Evolutionary conservation across 768 basidiomycete genomes (phyloP), one percentile per base, ranked within the genome.

Genomic region (Mycena albidolilacea): DNA sequence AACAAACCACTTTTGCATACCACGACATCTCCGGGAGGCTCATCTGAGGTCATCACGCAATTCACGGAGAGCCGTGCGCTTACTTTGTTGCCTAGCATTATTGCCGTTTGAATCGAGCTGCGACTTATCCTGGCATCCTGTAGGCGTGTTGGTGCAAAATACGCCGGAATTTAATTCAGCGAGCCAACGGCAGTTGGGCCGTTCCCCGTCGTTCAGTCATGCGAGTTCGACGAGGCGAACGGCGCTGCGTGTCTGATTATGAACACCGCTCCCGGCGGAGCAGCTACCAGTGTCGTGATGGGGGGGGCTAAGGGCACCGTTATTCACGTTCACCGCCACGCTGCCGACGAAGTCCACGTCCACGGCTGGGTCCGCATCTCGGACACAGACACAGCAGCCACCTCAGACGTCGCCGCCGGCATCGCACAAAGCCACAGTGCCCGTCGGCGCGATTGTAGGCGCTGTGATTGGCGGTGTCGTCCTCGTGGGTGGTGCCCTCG

Each of bases 1-100:
- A 21, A n/a, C 64, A 65, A 50, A 65, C 64, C n/a, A 54, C 64
- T 37, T 65, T 54, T 41, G 52, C 64, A 10, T 65, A 65, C 39
- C 35, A 41, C 10, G 64, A 65, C 50, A 17, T 65, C 6, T 38
- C 21, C 19, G n/a, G 44, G 3, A 39, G 61, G 30, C 30, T 30
- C 19, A 35, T n/a, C 35, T 19, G 9, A 15, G 14, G n/a, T 7
- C 6, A 19, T 23, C 10, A 39, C 5, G 6, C 35, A 15, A 12
- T 41, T 58, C 7, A 58, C 65, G 23, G 39, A 67, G 55, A 46
- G 37, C 46, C 55, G 65, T 58, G 41, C 23, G 65, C 23, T n/a
- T n/a, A n/a, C n/a, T n/a, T 17, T 15, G 23, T 30, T 30, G 30
- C 30, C 30, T 3, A 30, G 30, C 17, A 17, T 11, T 6, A 39